Percentiles rank a stretch among this genome's conserved stretches.
Conservation (phyloP, 2,329 filamentous ascomycete genomes). For the Thelonectria olida region DNA sequence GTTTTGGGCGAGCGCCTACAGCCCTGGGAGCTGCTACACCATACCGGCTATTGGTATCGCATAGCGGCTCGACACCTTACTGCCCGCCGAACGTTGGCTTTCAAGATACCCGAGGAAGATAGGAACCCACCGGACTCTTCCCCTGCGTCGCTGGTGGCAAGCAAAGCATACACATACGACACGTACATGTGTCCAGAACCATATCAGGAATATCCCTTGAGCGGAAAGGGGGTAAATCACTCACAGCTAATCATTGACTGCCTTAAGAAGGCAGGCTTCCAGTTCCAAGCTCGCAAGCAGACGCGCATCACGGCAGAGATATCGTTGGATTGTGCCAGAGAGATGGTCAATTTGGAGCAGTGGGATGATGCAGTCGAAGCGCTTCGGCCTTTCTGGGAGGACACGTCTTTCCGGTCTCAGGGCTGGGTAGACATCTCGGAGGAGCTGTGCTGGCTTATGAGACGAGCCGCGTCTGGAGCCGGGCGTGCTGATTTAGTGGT, state of each 20-base stretch:
- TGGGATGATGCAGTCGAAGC: constrained; percentile 65
- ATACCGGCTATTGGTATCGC: constrained; percentile 74
- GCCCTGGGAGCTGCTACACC: constrained; percentile 72
- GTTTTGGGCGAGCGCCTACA: constrained; percentile 66
- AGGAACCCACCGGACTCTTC: constrained; percentile 60
- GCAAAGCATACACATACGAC: constrained; percentile 68
- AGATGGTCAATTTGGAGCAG: constrained; percentile 58
- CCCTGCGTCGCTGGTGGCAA: constrained; percentile 55
- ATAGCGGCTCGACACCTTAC: constrained; percentile 66
- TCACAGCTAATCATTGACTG: constrained; percentile 63
- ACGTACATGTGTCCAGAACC: constrained; percentile 74
- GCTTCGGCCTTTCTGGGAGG: constrained; percentile 66
- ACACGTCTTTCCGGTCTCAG: constrained; percentile 64
- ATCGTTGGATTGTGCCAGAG: constrained; percentile 64
- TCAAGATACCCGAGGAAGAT: constrained; percentile 66
- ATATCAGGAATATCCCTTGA: constrained; percentile 65
- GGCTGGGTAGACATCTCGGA: constrained; percentile 69
- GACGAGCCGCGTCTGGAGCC: constrained; percentile 62
- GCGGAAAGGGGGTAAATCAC: constrained; percentile 63
- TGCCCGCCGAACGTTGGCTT: constrained; percentile 62
- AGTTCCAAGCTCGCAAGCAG: constrained; percentile 66
- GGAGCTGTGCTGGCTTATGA: constrained; percentile 68
- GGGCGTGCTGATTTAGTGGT: constrained; percentile 66
- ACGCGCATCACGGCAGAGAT: constrained; percentile 63
- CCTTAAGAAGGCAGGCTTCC: constrained; percentile 59